Evolutionary conservation across 805 yeast species (phyloP).

Genomic region (Teunomyces pallodes): DNA sequence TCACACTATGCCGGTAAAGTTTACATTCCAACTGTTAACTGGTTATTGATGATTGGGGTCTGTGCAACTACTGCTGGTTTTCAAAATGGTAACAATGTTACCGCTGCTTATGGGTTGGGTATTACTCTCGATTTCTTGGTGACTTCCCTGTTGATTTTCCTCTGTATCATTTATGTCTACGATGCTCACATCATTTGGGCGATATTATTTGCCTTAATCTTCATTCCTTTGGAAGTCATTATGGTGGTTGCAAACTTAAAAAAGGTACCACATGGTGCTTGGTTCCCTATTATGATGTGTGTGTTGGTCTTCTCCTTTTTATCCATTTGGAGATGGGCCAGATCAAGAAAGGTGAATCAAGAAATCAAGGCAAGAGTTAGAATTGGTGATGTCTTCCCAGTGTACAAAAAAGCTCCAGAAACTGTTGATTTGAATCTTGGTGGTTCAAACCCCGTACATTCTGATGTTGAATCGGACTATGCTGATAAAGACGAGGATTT

Average conservation of each 20-base stretch:
- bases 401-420: constrained; percentile 14
- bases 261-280: constrained; percentile 58
- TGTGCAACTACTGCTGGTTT: constrained; percentile 52
- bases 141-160: constrained; percentile 46
- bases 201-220: constrained; percentile 32
- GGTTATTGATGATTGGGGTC: constrained; percentile 51
- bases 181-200: constrained; percentile 33
- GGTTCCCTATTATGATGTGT: constrained; percentile 55
- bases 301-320: constrained; percentile 36
- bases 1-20: constrained; percentile 47
- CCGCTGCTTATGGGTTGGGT: constrained; percentile 62
- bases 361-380: constrained; percentile 34
- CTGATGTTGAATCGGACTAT: background rate
- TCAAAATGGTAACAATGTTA: constrained; percentile 46
- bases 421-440: constrained; percentile 17
- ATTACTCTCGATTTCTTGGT: constrained; percentile 54
- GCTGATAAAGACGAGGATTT: constrained; percentile 2
- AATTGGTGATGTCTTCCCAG: constrained; percentile 35
- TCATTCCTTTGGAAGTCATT: constrained; percentile 47
- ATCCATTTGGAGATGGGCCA: constrained; percentile 48
- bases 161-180: constrained; percentile 48
- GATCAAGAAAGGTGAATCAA: constrained; percentile 37
- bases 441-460: background rate
- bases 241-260: constrained; percentile 48
- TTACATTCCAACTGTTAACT: constrained; percentile 51